phyloP scores from a whole-genome alignment of 805 yeast genomes.

The Spathaspora girioi region DNA sequence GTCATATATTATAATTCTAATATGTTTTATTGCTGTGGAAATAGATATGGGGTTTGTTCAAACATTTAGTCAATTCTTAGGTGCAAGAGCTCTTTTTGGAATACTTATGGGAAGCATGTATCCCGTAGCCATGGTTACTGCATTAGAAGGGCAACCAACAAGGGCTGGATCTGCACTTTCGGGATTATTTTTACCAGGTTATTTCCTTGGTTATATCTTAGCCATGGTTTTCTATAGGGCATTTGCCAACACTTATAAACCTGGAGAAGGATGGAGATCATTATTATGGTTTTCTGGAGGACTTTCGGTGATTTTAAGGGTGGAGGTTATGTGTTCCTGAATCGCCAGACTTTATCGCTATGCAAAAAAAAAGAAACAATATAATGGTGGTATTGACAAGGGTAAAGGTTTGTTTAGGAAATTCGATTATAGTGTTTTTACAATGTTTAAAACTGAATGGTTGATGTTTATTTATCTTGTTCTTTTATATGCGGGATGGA shows the following conservation, averaged over 20 bases:
- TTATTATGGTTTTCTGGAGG: slow-evolving; percentile 69
- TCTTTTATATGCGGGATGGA: slow-evolving; percentile 41
- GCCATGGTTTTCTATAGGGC: slow-evolving; percentile 67
- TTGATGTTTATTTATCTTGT: slow-evolving; percentile 53
- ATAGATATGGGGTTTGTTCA: slow-evolving; percentile 62
- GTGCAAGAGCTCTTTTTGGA: slow-evolving; percentile 61
- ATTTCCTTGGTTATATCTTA: slow-evolving; percentile 62
- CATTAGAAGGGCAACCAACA: slow-evolving; percentile 51
- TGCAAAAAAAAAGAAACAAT: slow-evolving; percentile 9
- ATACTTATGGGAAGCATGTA: slow-evolving; percentile 53
- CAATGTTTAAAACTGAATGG: slow-evolving; percentile 48
- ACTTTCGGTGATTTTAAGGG: slow-evolving; percentile 31
- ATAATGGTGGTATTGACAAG: slow-evolving; percentile 20
- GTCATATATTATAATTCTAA: slow-evolving; percentile 49
- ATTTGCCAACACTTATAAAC: slow-evolving; percentile 43
- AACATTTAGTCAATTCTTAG: slow-evolving; percentile 54
- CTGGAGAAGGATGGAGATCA: slow-evolving; percentile 56
- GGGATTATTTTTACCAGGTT: slow-evolving; percentile 79
- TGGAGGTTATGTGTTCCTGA: slow-evolving; percentile 33
- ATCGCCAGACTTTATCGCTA: slow-evolving; percentile 44
- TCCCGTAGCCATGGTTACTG: slow-evolving; percentile 52
- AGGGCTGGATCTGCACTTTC: slow-evolving; percentile 56
- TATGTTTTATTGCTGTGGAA: slow-evolving; percentile 48
- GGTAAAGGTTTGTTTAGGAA: slow-evolving; percentile 16
- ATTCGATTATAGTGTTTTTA: not conserved